These are phyloP conservation scores for Sporothrix pallida DNA, from an alignment of 2,329 filamentous ascomycete genomes.

Conservation along the genomic window DNA sequence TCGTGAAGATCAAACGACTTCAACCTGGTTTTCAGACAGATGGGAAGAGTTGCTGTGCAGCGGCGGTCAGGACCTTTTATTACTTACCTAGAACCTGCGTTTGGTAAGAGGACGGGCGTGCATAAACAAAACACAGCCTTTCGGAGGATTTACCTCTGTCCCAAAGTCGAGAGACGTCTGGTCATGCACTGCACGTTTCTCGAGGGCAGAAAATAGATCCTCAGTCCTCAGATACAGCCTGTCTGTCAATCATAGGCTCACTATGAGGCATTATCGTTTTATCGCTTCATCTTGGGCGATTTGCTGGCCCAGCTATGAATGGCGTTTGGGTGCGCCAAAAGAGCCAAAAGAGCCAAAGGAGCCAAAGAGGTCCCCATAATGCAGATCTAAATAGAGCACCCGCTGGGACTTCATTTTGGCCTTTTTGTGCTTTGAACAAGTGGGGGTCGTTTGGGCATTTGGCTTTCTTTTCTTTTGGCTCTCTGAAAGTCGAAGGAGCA, in stretches of 20 bases:
- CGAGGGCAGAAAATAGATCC: no score
- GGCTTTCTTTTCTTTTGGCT: neutral
- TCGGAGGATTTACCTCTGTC: neutral
- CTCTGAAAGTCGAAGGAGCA: neutral
- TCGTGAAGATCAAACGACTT: conserved; percentile 20
- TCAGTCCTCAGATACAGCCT: no score
- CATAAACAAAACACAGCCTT: conserved; percentile 27
- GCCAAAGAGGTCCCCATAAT: conserved; percentile 25
- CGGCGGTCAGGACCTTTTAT: neutral
- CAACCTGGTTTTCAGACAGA: neutral
- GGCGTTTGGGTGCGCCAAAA: neutral
- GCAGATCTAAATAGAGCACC: conserved; percentile 31
- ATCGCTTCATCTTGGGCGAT: neutral
- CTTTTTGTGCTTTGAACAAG: conserved; percentile 1
- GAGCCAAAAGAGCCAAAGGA: conserved; percentile 5
- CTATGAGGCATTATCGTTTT: conserved; percentile 27
- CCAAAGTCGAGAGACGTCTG: conserved; percentile 11
- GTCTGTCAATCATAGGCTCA: neutral
- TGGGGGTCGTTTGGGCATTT: neutral
- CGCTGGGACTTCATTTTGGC: neutral
- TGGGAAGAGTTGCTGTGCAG: neutral
- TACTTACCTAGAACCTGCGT: neutral
- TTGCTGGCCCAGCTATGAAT: conserved; percentile 10
- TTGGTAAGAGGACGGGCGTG: neutral
- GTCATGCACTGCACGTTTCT: conserved; percentile 15